phyloP scores from a whole-genome alignment of 2,329 filamentous ascomycete genomes.

The Uncinocarpus reesii region DNA sequence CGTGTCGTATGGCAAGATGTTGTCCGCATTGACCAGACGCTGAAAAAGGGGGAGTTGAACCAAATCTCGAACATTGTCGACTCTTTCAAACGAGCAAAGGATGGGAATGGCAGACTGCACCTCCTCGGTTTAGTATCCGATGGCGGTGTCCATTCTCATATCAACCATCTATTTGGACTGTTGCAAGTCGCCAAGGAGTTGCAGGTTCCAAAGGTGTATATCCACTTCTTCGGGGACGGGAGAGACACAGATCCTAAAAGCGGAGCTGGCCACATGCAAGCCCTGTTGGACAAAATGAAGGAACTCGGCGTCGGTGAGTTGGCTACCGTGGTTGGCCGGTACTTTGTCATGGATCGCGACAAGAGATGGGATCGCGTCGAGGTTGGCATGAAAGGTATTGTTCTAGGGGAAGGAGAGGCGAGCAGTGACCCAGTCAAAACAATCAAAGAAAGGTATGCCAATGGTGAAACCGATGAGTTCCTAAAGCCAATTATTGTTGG shows the following conservation, averaged over 20 bases:
- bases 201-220: slow-evolving; percentile 80
- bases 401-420: slow-evolving; percentile 77
- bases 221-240: slow-evolving; percentile 98
- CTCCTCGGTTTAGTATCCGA: slow-evolving; percentile 87
- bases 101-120: slow-evolving; percentile 84
- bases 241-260: slow-evolving; percentile 98
- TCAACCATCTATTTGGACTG: slow-evolving; percentile 80
- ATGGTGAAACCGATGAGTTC: slow-evolving; percentile 91
- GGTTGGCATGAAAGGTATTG: slow-evolving; percentile 74
- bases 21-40: slow-evolving; percentile 85
- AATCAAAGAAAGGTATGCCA: slow-evolving; percentile 77
- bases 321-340: slow-evolving; percentile 85
- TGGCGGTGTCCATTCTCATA: slow-evolving; percentile 93
- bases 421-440: slow-evolving; percentile 75
- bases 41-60: slow-evolving; percentile 74
- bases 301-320: slow-evolving; percentile 80
- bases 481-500: slow-evolving; percentile 93
- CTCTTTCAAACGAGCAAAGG: slow-evolving; percentile 68
- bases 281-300: slow-evolving; percentile 67
- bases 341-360: slow-evolving; percentile 99
- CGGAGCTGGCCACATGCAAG: slow-evolving; percentile 74
- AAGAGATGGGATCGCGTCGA: slow-evolving; percentile 97
- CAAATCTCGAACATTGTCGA: slow-evolving; percentile 67
- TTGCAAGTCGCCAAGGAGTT: slow-evolving; percentile 83
- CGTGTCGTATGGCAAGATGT: slow-evolving; percentile 98